Percentiles rank a stretch among this genome's conserved stretches.
Evolutionary conservation across 345 rosid genomes (phyloP).

Genomic region (Arabidopsis arenosa): DNA sequence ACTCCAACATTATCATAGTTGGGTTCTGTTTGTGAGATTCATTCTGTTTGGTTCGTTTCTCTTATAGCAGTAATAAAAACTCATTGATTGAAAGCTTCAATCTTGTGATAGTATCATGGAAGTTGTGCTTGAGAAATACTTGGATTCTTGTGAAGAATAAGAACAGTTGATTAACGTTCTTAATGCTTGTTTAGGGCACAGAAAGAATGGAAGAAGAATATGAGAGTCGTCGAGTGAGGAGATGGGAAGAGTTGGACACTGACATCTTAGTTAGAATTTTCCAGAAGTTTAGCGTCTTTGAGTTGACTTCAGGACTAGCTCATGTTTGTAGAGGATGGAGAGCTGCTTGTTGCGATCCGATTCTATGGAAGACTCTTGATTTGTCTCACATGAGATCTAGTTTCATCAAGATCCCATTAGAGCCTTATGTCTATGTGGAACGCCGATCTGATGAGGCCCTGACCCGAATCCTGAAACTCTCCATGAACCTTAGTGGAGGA

Average conservation of each 20-base stretch:
- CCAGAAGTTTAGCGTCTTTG: slow-evolving; percentile 57
- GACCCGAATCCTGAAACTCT: slow-evolving; percentile 61
- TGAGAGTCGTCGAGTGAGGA: slow-evolving; percentile 43
- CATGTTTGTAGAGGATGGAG: slow-evolving; percentile 87
- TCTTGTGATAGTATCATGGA: background rate
- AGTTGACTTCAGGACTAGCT: slow-evolving; percentile 70
- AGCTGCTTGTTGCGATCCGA: slow-evolving; percentile 80
- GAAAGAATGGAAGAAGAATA: slow-evolving; percentile 55
- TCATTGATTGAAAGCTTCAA: background rate
- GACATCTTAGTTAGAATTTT: slow-evolving; percentile 76
- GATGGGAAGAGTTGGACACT: slow-evolving; percentile 84
- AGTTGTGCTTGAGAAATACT: no score
- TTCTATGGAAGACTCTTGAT: slow-evolving; percentile 85
- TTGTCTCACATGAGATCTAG: slow-evolving; percentile 68
- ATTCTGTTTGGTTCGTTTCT: background rate
- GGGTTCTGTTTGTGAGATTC: background rate
- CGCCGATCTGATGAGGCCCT: slow-evolving; percentile 59
- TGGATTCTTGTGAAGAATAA: background rate
- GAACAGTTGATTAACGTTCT: slow-evolving; percentile 3
- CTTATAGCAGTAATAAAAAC: background rate
- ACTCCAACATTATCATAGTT: no score
- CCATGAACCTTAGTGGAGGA: slow-evolving; percentile 74
- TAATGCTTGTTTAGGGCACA: slow-evolving; percentile 13
- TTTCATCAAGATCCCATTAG: slow-evolving; percentile 71
- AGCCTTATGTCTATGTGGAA: slow-evolving; percentile 80